A percentile compares a stretch with the other conserved stretches of the same genome.
These are phyloP conservation scores for Amoeboaphelidium protococcarum DNA, from an alignment of 371 early-diverging fungal genomes.

Conservation along the genomic window DNA sequence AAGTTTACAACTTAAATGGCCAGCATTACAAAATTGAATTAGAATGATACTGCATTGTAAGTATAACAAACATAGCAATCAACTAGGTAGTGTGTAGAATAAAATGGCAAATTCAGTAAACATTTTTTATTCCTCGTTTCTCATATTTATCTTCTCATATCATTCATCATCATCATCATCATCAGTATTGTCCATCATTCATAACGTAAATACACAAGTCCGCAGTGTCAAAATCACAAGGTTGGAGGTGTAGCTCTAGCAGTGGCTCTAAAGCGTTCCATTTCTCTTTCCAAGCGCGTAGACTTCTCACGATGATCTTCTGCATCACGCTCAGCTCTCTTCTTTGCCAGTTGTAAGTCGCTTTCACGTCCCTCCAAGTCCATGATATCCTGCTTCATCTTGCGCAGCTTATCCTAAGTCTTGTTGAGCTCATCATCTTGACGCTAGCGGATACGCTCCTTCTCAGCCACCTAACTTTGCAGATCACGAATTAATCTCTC, in stretches of 20 bases:
- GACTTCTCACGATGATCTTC: constrained; percentile 22
- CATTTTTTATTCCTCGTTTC: too few relatives aligned
- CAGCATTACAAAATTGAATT: not conserved
- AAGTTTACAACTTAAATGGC: not conserved
- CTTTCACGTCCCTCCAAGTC: constrained; percentile 30
- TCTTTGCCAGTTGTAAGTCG: constrained; percentile 33
- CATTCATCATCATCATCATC: too few relatives aligned
- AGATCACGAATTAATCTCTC: constrained; percentile 52
- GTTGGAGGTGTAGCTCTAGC: too few relatives aligned
- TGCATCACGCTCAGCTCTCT: constrained; percentile 43
- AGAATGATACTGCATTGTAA: not conserved
- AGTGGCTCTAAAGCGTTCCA: too few relatives aligned
- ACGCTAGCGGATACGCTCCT: constrained; percentile 34
- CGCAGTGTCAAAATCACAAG: too few relatives aligned
- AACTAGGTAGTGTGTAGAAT: too few relatives aligned
- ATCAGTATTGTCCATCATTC: too few relatives aligned
- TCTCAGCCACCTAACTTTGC: constrained; percentile 46
- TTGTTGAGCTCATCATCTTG: constrained; percentile 39
- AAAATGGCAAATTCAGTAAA: too few relatives aligned
- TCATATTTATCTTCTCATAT: too few relatives aligned
- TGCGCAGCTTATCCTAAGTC: constrained; percentile 30
- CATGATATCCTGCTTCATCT: constrained; percentile 21
- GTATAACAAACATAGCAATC: too few relatives aligned
- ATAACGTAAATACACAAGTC: too few relatives aligned
- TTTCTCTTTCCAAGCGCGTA: not conserved